These are phyloP conservation scores for Aspergillus sp. DNA, from an alignment of 2,329 filamentous ascomycete species.

Conservation along the genomic window DNA sequence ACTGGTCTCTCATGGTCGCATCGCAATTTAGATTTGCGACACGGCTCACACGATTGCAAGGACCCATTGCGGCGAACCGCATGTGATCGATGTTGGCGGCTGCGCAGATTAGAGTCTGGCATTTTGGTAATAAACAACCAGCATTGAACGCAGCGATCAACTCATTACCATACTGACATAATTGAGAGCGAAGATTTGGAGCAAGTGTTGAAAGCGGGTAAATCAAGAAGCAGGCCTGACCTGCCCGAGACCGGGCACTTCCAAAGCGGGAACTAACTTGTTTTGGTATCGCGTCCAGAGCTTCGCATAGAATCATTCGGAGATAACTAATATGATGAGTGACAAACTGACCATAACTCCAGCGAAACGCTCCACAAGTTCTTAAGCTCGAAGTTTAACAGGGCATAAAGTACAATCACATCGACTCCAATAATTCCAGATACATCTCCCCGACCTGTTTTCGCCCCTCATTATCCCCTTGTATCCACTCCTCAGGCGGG, in stretches of 20 bases:
- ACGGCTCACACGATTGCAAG: slow-evolving; percentile 41
- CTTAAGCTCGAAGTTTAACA: no score
- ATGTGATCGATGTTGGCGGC: slow-evolving; percentile 12
- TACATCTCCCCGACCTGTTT: not conserved
- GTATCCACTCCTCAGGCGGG: not conserved
- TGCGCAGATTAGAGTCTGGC: not conserved
- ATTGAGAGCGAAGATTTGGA: not conserved
- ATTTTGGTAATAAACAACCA: not conserved
- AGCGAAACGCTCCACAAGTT: no score
- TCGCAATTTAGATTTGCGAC: slow-evolving; percentile 40
- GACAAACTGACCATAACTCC: no score
- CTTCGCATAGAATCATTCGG: no score
- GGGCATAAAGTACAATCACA: not conserved
- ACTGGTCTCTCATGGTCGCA: slow-evolving; percentile 40
- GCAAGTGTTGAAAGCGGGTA: no score
- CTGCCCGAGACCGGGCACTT: not conserved
- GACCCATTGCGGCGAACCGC: slow-evolving; percentile 40
- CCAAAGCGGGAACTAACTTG: not conserved
- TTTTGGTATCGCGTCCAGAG: not conserved
- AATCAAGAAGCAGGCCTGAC: not conserved
- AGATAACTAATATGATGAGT: no score
- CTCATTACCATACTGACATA: not conserved
- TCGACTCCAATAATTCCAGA: not conserved
- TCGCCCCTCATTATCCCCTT: not conserved
- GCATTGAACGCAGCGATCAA: not conserved